Base-by-base conservation (phyloP, 2,329 filamentous ascomycete genomes). In the Paecilomyces niveus region DNA sequence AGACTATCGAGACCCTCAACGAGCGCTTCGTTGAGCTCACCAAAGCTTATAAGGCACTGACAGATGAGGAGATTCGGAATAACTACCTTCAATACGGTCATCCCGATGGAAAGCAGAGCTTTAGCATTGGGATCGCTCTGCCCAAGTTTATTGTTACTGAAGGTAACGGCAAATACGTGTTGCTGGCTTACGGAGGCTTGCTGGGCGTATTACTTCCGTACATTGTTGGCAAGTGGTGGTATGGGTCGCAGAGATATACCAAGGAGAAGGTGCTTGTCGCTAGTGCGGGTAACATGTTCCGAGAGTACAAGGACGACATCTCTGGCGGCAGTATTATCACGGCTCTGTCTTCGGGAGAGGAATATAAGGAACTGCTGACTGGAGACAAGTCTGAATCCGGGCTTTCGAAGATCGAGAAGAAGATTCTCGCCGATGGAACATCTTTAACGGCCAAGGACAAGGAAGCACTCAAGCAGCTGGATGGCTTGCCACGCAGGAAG, bases 171-270 rank as follows among this genome's bases (percentile, higher is more conserved):
- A 97, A 97, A 80, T 97, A 95, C 70, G 89, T 99, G 57, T 81
- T 99, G 61, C 80, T 97, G 58, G 83, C 97, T 63, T 99, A 99
- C 74, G 92, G 91, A 39, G 76, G 88, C 33, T 83, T 97, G 45
- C 86, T 99, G 55, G 94, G 93, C 57, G 90, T 97, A 61, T 79
- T 97, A 60, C 81, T 99, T 56, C 94, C 94, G 2, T 99, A 95
- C 73, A 81, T 94, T 54, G 93, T 99, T 58, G 94, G 94, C 54
- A 92, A 89, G 59, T 99, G 94, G 94, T 99, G 94, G 94, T 99
- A 99, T 72, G 94, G 95, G 61, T 95, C 91, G 33, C 93, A 96
- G 75, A 85, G 88, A 67, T 85, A 90, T 75, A 97, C 94, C 39
- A 95, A 93, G 78, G 95, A 99, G 75, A 91, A 90, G 66, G 89